Base-by-base conservation (phyloP, 768 basidiomycete species). In the Trametes cinnabarina region DNA sequence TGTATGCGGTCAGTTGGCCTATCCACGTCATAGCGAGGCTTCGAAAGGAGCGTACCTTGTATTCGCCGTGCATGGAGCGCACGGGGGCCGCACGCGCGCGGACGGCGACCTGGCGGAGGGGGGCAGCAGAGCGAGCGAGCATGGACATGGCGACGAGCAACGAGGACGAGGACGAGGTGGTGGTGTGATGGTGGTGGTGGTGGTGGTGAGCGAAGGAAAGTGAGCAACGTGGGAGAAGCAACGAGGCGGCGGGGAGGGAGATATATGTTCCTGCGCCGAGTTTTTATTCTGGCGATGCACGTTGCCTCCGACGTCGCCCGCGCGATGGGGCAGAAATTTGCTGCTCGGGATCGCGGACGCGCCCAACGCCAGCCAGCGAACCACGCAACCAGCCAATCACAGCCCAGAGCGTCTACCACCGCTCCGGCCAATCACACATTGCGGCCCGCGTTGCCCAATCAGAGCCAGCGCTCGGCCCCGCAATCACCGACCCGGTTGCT, bases 31-130 rank as follows among this genome's bases (percentile, higher is more conserved):
- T 25, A 22, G 50, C 26, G 14, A 4, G 10, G 25, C 20, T 17
- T 35, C 23, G 20, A 5, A 19, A 12, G 34, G 4, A 3, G 43
- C 60, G 51, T 41, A 66, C 65, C 60, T 63, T 56, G 63, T 66
- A 64, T 60, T 63, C 64, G 48, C 63, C 63, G 58, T 66, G 62
- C 55, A 62, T 53, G 44, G 55, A 60, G 55, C 62, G 64, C 47
- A 58, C 47, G 40, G 62, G 64, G 23, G 59, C 55, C 35, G 57
- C 53, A 43, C 59, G 58, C 55, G 66, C 55, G 61, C 66, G 66
- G 51, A 58, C 53, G 46, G 62, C 61, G 49, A 66, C 61, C 60
- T 66, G 68, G 57, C 69, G 65, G 51, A 66, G 60, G 60, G 65
- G 59, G 15, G 63, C 63, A 47, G 61, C 65, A 51, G 63, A 64